A percentile compares a stretch with the other conserved stretches of the same genome.
Conservation (phyloP, 305 asterid species). For the Rubia peregrina region DNA sequence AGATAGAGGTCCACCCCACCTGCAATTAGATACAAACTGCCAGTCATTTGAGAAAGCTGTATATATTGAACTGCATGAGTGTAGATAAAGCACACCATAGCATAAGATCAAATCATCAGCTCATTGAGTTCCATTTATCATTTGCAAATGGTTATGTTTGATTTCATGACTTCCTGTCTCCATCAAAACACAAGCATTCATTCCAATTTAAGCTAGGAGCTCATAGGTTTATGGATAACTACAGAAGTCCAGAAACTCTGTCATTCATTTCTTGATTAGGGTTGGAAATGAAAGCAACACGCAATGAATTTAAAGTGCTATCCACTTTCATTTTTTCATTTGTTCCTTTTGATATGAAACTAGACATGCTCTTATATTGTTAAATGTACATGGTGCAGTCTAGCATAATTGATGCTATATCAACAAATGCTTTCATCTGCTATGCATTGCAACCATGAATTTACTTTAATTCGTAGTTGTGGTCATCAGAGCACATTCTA, state of each 20-base stretch:
- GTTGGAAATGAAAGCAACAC: slow-evolving; percentile 3
- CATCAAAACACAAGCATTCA: not conserved
- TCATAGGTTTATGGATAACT: not conserved
- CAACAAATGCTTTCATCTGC: not conserved
- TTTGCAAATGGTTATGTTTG: not conserved
- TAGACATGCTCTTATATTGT: not conserved
- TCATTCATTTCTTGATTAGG: not conserved
- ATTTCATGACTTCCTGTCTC: not conserved
- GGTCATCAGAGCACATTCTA: not conserved
- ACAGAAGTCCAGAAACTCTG: not conserved
- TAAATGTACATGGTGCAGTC: not conserved
- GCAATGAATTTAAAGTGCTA: not conserved
- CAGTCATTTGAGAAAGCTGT: not conserved
- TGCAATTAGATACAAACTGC: slow-evolving; percentile 26
- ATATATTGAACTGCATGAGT: not conserved
- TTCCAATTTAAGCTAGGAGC: not conserved
- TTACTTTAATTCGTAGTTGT: not conserved
- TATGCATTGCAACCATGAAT: not conserved
- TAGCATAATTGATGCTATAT: not conserved
- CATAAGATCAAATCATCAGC: slow-evolving; percentile 2
- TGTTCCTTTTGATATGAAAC: not conserved
- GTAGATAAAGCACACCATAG: slow-evolving; percentile 4
- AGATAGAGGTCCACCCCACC: slow-evolving; percentile 98
- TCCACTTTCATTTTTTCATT: not conserved
- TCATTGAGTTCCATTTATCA: not conserved